These are phyloP conservation scores for Butyriboletus loyo DNA, from an alignment of 768 basidiomycete species.

Conservation along the genomic window DNA sequence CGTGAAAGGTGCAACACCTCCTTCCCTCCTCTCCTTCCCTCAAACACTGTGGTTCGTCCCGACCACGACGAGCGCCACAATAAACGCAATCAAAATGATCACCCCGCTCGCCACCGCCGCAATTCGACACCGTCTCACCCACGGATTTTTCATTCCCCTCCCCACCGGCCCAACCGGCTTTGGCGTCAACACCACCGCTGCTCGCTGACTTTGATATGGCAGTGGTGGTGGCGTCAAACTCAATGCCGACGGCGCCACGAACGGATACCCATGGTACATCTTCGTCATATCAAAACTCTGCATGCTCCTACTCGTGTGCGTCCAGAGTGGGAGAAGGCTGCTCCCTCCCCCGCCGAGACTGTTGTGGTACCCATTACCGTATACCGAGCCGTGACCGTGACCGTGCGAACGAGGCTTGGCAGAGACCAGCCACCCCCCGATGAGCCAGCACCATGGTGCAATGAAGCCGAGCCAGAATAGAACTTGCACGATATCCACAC, in stretches of 20 bases:
- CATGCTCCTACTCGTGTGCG: slow-evolving; percentile 41
- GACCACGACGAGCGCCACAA: slow-evolving; percentile 47
- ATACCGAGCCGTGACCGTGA: not conserved
- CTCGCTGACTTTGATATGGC: slow-evolving; percentile 21
- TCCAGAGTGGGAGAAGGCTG: slow-evolving; percentile 27
- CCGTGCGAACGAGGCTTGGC: slow-evolving; percentile 14
- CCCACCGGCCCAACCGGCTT: slow-evolving; percentile 14
- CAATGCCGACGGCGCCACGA: slow-evolving; percentile 48
- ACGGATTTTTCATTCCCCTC: slow-evolving; percentile 30
- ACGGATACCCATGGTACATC: slow-evolving; percentile 54
- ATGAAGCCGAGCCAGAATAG: slow-evolving; percentile 77
- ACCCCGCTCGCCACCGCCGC: slow-evolving; percentile 60
- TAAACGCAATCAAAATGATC: slow-evolving; percentile 46
- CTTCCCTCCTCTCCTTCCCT: no score
- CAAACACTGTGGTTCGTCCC: not conserved
- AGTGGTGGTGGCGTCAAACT: slow-evolving; percentile 30
- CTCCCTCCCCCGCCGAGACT: slow-evolving; percentile 42
- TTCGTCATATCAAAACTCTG: slow-evolving; percentile 43
- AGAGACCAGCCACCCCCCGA: slow-evolving; percentile 68
- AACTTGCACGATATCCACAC: slow-evolving; percentile 43
- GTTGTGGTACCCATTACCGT: slow-evolving; percentile 17
- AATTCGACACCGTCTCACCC: slow-evolving; percentile 49
- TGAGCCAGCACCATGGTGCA: slow-evolving; percentile 71
- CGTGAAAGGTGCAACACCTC: not conserved
- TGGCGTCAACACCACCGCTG: slow-evolving; percentile 15